Evolutionary conservation across 306 rosid genomes (phyloP).

Genomic region (Acmispon strigosus): DNA sequence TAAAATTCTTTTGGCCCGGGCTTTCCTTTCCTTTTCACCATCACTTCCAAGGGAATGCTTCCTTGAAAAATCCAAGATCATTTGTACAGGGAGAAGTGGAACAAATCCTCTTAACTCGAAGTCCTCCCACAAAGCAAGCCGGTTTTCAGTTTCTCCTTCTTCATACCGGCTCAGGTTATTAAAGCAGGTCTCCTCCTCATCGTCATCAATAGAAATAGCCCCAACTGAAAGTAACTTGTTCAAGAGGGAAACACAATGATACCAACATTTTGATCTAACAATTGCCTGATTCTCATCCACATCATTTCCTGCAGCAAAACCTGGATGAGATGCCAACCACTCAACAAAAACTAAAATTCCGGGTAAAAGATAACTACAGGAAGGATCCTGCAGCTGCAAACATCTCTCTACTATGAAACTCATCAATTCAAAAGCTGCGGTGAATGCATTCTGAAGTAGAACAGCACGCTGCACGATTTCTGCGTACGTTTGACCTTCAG

Average conservation of each 20-base stretch:
- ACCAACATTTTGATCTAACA: conserved; percentile 81
- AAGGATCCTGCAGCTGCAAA: conserved; percentile 54
- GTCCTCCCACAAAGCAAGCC: conserved; percentile 94
- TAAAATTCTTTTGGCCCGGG: conserved; percentile 64
- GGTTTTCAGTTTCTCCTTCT: conserved; percentile 86
- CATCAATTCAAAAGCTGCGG: conserved; percentile 79
- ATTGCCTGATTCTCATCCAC: conserved; percentile 57
- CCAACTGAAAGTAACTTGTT: conserved; percentile 63
- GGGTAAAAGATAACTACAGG: conserved; percentile 71
- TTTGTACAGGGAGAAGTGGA: conserved; percentile 93
- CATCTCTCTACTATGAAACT: conserved; percentile 73
- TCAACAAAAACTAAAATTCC: conserved; percentile 84
- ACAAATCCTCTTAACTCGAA: conserved; percentile 83
- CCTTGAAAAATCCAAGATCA: conserved; percentile 85
- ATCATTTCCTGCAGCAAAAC: conserved; percentile 58
- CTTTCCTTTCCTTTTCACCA: conserved; percentile 64
- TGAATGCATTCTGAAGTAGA: conserved; percentile 78
- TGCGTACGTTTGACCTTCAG: conserved; percentile 87
- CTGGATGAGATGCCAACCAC: conserved; percentile 90
- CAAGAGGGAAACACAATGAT: conserved; percentile 50
- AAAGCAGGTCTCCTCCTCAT: conserved; percentile 83
- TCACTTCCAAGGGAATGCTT: conserved; percentile 67
- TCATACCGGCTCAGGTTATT: conserved; percentile 78
- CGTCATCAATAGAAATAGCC: conserved; percentile 43
- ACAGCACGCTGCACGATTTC: conserved; percentile 90